Conservation (phyloP, 192 early-diverging fungal species). For the Entrophospora sp. region DNA sequence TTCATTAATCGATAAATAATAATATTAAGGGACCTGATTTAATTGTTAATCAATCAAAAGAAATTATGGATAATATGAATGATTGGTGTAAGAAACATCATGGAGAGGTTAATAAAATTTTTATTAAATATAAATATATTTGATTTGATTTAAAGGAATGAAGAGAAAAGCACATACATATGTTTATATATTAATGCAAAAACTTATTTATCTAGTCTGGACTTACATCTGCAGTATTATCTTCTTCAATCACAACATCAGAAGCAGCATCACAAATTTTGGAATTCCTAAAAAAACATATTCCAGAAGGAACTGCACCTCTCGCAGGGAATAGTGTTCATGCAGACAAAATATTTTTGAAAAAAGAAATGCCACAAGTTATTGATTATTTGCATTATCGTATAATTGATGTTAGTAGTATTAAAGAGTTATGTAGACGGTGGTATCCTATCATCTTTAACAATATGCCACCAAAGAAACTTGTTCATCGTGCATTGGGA, state of each 20-base stretch:
- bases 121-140: background rate
- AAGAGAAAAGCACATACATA: too few relatives aligned
- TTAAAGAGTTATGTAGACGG: constrained; percentile 78
- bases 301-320: constrained; percentile 52
- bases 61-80: constrained; percentile 79
- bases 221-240: constrained; percentile 64
- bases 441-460: constrained; percentile 60
- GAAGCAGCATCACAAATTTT: constrained; percentile 69
- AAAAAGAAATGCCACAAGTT: constrained; percentile 69
- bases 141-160: background rate
- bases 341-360: constrained; percentile 78
- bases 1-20: too few relatives aligned
- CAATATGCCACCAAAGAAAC: constrained; percentile 51
- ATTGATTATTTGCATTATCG: constrained; percentile 76
- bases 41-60: constrained; percentile 62
- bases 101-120: constrained; percentile 46
- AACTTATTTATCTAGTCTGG: too few relatives aligned
- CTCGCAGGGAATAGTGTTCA: constrained; percentile 94
- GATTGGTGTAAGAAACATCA: constrained; percentile 88
- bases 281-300: constrained; percentile 63
- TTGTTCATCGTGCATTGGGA: constrained; percentile 71
- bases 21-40: constrained; percentile 51
- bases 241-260: constrained; percentile 51
- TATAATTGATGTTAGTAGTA: constrained; percentile 79
- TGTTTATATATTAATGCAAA: too few relatives aligned